Percentiles rank a stretch among this genome's conserved stretches.
These are phyloP conservation scores for Nasturtium officinale DNA, from an alignment of 345 rosid species.

Conservation along the genomic window DNA sequence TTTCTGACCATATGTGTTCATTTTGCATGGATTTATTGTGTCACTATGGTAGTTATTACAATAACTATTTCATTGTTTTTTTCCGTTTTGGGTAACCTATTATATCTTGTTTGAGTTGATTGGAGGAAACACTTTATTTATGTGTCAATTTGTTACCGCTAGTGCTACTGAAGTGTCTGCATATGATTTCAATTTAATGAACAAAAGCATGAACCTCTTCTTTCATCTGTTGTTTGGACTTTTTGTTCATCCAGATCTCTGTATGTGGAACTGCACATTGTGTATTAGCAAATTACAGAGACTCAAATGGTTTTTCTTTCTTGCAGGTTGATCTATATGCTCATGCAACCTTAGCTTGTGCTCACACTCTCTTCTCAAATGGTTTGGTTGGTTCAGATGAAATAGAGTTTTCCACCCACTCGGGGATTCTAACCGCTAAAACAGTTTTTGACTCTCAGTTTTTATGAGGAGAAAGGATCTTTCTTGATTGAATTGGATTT, in stretches of 20 bases:
- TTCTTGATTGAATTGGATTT: slow-evolving; percentile 58
- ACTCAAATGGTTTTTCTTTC: slow-evolving; percentile 42
- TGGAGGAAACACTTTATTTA: background rate
- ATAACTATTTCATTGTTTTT: too few relatives aligned
- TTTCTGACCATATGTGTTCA: background rate
- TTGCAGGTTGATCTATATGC: slow-evolving; percentile 63
- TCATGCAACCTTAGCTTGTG: slow-evolving; percentile 80
- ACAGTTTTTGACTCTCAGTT: slow-evolving; percentile 28
- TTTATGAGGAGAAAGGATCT: slow-evolving; percentile 21
- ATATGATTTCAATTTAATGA: background rate
- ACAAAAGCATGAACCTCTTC: background rate
- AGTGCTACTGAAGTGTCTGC: background rate
- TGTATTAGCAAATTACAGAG: slow-evolving; percentile 54
- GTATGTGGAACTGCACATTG: slow-evolving; percentile 68
- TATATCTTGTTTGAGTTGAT: background rate
- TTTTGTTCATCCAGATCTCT: slow-evolving; percentile 49
- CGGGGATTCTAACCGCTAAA: slow-evolving; percentile 67
- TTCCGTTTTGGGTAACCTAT: background rate
- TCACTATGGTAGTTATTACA: background rate
- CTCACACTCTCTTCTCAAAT: slow-evolving; percentile 59
- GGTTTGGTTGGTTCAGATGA: slow-evolving; percentile 44
- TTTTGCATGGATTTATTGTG: background rate
- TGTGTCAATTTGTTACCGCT: background rate
- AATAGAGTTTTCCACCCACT: slow-evolving; percentile 61
- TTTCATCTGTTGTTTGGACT: background rate